These are phyloP conservation scores for Mycena leptocephala DNA, from an alignment of 768 basidiomycete genomes.

Conservation along the genomic window DNA sequence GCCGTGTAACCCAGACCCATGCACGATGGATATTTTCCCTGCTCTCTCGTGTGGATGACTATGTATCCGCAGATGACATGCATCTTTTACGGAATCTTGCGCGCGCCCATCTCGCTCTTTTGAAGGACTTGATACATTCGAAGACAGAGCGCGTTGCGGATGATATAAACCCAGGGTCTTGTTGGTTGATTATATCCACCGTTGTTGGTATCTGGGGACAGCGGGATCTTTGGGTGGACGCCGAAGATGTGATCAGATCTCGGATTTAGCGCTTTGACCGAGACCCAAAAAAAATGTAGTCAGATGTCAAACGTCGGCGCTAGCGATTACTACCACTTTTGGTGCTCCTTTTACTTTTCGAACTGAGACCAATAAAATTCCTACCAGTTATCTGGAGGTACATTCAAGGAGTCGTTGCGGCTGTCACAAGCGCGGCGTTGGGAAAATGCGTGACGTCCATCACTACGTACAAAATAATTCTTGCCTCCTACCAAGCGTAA, in stretches of 20 bases:
- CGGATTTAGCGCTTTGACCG: constrained; percentile 2
- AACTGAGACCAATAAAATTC: no score
- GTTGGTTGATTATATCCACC: constrained; percentile 83
- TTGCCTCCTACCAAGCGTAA: neutral
- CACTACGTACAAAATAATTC: neutral
- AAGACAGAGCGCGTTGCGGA: constrained; percentile 29
- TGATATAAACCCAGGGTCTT: constrained; percentile 43
- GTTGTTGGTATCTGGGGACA: constrained; percentile 85
- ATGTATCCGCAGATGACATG: constrained; percentile 83
- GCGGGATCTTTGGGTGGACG: constrained; percentile 86
- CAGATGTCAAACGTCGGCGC: neutral
- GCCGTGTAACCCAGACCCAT: constrained; percentile 69
- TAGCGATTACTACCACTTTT: neutral
- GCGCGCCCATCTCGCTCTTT: constrained; percentile 74
- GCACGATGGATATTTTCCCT: constrained; percentile 87
- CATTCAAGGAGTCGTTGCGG: neutral
- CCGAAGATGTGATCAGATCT: constrained; percentile 65
- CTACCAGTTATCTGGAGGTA: no score
- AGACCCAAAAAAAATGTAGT: neutral
- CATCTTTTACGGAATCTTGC: constrained; percentile 83
- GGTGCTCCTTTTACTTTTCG: neutral
- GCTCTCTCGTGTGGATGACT: constrained; percentile 78
- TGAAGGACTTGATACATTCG: constrained; percentile 54
- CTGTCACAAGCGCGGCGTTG: neutral
- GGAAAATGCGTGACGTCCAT: neutral